phyloP scores from a whole-genome alignment of 2,329 filamentous ascomycete species.

The Xylaria multiplex region DNA sequence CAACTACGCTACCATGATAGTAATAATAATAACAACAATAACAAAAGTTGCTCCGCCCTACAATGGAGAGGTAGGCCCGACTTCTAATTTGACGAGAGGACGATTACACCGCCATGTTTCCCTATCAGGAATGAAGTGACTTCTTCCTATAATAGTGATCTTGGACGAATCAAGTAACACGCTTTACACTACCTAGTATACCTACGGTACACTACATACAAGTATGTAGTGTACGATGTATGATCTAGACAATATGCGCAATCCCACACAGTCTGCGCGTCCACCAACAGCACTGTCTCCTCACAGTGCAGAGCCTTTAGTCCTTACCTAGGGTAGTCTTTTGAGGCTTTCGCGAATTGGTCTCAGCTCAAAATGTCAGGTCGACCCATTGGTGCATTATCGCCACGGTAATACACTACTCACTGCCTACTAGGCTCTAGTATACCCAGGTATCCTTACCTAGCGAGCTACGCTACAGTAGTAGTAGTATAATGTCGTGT shows the following conservation, averaged over 20 bases:
- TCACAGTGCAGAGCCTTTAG: slow-evolving; percentile 2
- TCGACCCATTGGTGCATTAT: neutral
- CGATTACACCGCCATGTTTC: slow-evolving; percentile 12
- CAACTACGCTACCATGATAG: neutral
- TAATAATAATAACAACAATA: too few relatives aligned
- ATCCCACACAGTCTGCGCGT: neutral
- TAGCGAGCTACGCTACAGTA: neutral
- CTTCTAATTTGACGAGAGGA: neutral
- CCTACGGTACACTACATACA: too few relatives aligned
- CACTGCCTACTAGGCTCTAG: too few relatives aligned
- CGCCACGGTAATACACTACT: neutral
- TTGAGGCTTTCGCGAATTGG: too few relatives aligned
- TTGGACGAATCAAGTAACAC: slow-evolving; percentile 23
- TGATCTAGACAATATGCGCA: neutral
- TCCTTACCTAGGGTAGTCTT: too few relatives aligned
- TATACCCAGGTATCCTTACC: neutral
- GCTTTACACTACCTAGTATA: slow-evolving; percentile 17
- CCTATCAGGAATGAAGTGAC: slow-evolving; percentile 19
- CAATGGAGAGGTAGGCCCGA: neutral
- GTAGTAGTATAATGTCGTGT: neutral
- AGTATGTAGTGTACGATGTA: neutral
- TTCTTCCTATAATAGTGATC: neutral
- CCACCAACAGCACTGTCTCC: neutral
- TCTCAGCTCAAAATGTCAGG: too few relatives aligned
- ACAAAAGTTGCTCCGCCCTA: neutral